Base-by-base conservation (phyloP, 345 rosid species). In the Corchorus capsularis region DNA sequence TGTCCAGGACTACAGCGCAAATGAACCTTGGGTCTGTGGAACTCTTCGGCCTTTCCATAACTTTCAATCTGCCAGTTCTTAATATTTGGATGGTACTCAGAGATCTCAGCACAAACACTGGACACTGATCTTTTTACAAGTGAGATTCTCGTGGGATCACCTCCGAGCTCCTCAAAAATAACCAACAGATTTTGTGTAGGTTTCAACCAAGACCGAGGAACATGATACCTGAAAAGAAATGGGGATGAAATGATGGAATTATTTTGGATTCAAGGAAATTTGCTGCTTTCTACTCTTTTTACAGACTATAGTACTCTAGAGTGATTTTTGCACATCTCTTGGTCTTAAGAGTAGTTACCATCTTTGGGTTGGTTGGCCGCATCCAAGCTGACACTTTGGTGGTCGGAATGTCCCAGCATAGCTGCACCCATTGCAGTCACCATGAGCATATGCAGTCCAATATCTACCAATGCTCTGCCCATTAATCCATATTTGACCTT, bases 1-100 rank as follows among this genome's bases (percentile, higher is more conserved):
- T 94, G 96, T 68, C 99, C 98, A 34, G 78, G 84, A 80, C 82
- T 88, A 75, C 99, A 96, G 72, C 77, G 85, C 82, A 96, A 82
- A 81, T 94, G 99, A 84, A 91, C 95, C 75, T 94, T 96, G 0
- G 99, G 97, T 78, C 87, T 90, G 76, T 84, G 98, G 78, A 92
- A 85, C 70, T 86, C 89, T 81, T 94, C 93, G 62, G 96, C 86
- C 85, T 85, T 92, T 15, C 99, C 99, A 5, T 96, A 93, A 92
- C 97, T 96, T 80, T 96, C 98, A 57, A 96, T 92, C 65, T 90
- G 99, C 99, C 99, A 96, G 81, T 94, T 96, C 91, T 94, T 92
- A 66, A 96, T 77, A 35, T 93, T 96, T 1, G 98, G 98, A 46
- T 94, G 99, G 79, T 86, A 91, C 82, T 96, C 98, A 0, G 98